Evolutionary conservation across 1,139 yeast genomes (phyloP).

Genomic region (Blastobotrys serpentis): DNA sequence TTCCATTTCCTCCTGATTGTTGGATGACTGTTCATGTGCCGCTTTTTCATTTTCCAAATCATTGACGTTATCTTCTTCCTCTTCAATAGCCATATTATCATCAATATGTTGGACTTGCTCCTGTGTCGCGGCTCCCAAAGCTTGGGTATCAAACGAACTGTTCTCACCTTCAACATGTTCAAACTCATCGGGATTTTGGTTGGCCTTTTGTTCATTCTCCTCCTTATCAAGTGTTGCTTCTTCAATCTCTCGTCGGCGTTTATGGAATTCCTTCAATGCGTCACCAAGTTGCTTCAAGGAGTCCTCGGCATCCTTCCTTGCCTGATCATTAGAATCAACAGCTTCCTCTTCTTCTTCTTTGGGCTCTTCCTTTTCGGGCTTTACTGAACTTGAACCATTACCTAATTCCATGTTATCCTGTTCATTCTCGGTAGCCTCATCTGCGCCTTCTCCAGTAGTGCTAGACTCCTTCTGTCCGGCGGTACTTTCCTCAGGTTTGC

Average conservation of each 20-base stretch:
- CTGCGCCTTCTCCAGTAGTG: conserved; percentile 73
- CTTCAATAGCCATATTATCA: conserved; percentile 83
- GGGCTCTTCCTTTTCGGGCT: conserved; percentile 26
- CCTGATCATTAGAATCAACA: conserved; percentile 50
- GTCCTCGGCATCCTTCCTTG: conserved; percentile 73
- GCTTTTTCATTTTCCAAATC: conserved; percentile 57
- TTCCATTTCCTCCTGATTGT: conserved; percentile 24
- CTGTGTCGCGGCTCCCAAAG: conserved; percentile 83
- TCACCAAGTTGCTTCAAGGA: conserved; percentile 87
- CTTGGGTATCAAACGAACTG: conserved; percentile 78
- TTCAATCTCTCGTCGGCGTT: conserved; percentile 81
- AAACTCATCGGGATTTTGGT: conserved; percentile 79
- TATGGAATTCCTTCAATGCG: conserved; percentile 84
- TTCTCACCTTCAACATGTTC: conserved; percentile 84
- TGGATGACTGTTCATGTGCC: conserved; percentile 65
- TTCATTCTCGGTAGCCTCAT: conserved; percentile 63
- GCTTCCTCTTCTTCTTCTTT: conserved; percentile 31
- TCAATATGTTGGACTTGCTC: conserved; percentile 77
- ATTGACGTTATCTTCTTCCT: conserved; percentile 35
- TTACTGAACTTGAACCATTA: conserved; percentile 26
- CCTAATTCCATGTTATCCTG: conserved; percentile 40
- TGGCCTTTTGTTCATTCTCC: conserved; percentile 51
- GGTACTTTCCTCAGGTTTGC: conserved; percentile 34
- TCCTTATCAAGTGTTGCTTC: conserved; percentile 42
- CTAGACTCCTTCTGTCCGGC: conserved; percentile 75